These are phyloP conservation scores for Bryoglossum gracile DNA, from an alignment of 495 filamentous ascomycete species.

Conservation along the genomic window DNA sequence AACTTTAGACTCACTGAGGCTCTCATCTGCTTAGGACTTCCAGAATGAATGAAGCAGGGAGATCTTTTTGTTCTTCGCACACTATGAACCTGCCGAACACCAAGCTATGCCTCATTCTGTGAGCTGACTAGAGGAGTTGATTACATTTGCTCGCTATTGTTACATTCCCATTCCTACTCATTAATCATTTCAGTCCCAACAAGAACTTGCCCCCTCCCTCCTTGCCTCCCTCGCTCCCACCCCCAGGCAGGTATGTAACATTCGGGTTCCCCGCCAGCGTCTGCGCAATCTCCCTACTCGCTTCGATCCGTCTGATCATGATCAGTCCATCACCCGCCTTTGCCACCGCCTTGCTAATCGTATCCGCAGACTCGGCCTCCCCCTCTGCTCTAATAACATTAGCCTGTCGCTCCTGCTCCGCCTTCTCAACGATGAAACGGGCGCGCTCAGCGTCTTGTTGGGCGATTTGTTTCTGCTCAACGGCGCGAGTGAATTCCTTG, in stretches of 20 bases:
- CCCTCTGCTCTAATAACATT: constrained; percentile 97
- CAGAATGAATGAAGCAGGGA: too few relatives aligned
- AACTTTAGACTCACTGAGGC: too few relatives aligned
- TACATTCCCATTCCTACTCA: constrained; percentile 4
- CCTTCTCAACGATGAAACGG: constrained; percentile 96
- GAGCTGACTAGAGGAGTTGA: constrained; percentile 12
- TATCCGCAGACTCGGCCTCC: constrained; percentile 92
- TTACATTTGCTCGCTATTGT: constrained; percentile 21
- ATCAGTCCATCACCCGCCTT: constrained; percentile 90
- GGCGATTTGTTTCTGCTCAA: constrained; percentile 99
- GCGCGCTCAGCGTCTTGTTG: constrained; percentile 98
- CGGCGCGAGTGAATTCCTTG: constrained; percentile 95
- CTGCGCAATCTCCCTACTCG: constrained; percentile 91
- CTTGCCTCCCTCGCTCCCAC: constrained; percentile 52
- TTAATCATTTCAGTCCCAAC: constrained; percentile 38
- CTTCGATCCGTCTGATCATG: constrained; percentile 93
- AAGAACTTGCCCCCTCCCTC: constrained; percentile 50
- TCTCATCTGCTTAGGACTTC: too few relatives aligned
- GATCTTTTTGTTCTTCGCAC: too few relatives aligned
- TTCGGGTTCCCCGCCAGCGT: constrained; percentile 87
- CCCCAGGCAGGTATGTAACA: constrained; percentile 87
- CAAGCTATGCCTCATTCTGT: too few relatives aligned
- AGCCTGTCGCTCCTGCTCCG: constrained; percentile 97
- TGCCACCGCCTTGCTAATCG: constrained; percentile 85
- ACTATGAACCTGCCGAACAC: too few relatives aligned